A percentile compares a stretch with the other conserved stretches of the same genome.
Conservation (phyloP, 1,284 basidiomycete species). For the Ustilago trichophora region DNA sequence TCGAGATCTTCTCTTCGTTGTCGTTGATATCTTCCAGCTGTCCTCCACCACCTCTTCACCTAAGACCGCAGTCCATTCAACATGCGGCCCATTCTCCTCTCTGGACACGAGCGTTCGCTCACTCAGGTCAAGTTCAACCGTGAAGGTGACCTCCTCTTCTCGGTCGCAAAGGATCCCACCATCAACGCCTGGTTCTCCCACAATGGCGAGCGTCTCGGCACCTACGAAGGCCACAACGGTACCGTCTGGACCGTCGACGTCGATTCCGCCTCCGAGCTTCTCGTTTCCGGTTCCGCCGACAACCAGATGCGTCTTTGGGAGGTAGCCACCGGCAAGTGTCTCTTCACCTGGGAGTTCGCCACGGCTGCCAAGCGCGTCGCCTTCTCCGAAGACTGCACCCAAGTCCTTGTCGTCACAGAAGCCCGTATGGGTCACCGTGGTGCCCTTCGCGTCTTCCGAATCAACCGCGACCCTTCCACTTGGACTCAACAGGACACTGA, state of each 20-base stretch:
- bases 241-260: constrained; percentile 96
- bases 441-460: constrained; percentile 81
- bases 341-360: constrained; percentile 85
- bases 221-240: constrained; percentile 95
- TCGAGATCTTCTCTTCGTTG: constrained; percentile 10
- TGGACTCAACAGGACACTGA: constrained; percentile 60
- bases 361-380: constrained; percentile 96
- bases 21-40: constrained; percentile 6
- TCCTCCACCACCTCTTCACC: constrained; percentile 11
- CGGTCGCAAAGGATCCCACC: constrained; percentile 91
- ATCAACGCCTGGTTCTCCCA: constrained; percentile 99
- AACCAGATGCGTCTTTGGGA: constrained; percentile 93
- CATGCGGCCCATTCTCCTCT: constrained; percentile 57
- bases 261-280: constrained; percentile 84
- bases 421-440: constrained; percentile 84
- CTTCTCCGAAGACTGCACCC: constrained; percentile 77
- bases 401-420: constrained; percentile 87
- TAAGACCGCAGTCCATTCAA: constrained; percentile 7
- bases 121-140: constrained; percentile 81
- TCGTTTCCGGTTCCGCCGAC: constrained; percentile 86
- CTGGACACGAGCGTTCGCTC: constrained; percentile 95
- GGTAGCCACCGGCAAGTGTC: constrained; percentile 86
- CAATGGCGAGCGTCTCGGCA: constrained; percentile 96
- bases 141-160: constrained; percentile 95
- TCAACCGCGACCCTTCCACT: constrained; percentile 68